Evolutionary conservation across 345 rosid species (phyloP).

Genomic region (Moricandia moricandioides): DNA sequence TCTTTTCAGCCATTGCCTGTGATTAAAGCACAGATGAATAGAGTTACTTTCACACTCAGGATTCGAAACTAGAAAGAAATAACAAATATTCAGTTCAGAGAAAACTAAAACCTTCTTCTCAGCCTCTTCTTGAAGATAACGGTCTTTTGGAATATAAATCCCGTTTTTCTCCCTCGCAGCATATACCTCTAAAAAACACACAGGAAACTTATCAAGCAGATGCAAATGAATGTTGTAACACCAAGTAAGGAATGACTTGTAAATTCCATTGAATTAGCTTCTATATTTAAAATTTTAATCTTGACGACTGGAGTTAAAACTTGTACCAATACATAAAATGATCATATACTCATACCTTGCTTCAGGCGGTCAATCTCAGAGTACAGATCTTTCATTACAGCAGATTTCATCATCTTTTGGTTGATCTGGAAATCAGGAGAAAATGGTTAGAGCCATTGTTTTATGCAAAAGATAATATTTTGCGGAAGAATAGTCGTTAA

Average conservation of each 20-base stretch:
- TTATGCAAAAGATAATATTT: not conserved
- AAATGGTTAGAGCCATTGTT: conserved; percentile 1
- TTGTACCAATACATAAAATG: too few species aligned
- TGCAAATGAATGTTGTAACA: not conserved
- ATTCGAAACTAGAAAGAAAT: not conserved
- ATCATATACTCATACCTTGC: conserved; percentile 79
- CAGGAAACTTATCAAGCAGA: not conserved
- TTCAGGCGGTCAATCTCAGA: conserved; percentile 95
- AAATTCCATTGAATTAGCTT: too few species aligned
- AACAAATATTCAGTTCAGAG: not conserved
- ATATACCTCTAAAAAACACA: conserved; percentile 34
- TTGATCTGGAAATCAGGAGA: conserved; percentile 57
- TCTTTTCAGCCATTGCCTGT: conserved; percentile 96
- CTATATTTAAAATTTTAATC: too few species aligned
- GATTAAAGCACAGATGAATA: conserved; percentile 1
- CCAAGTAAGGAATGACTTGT: not conserved
- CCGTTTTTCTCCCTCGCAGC: conserved; percentile 42
- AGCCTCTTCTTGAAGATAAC: conserved; percentile 40
- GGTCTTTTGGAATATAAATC: conserved; percentile 41
- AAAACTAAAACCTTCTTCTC: conserved; percentile 37
- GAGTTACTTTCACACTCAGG: conserved; percentile 5
- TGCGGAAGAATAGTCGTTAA: conserved; percentile 6
- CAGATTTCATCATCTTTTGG: conserved; percentile 99
- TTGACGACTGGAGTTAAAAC: too few species aligned
- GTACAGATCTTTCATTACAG: conserved; percentile 93